phyloP scores from a whole-genome alignment of 257 asterid genomes.

The Asclepias syriaca region DNA sequence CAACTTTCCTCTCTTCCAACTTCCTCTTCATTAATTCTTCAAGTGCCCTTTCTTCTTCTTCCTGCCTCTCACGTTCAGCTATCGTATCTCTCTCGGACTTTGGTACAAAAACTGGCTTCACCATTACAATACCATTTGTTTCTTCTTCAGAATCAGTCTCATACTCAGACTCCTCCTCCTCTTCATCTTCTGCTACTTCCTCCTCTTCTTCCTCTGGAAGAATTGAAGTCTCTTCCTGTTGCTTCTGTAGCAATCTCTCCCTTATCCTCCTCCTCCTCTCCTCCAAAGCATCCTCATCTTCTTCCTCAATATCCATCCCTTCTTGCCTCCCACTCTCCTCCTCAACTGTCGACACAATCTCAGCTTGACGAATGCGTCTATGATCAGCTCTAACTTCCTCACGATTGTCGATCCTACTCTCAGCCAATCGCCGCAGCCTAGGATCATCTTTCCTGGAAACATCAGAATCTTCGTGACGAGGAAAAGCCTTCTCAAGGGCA shows the following conservation, averaged over 20 bases:
- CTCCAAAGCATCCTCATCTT: slow-evolving; percentile 80
- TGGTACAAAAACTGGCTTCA: slow-evolving; percentile 76
- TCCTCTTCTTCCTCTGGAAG: slow-evolving; percentile 80
- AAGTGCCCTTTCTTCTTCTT: slow-evolving; percentile 78
- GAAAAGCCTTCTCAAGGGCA: slow-evolving; percentile 63
- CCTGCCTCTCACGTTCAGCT: slow-evolving; percentile 84
- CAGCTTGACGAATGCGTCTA: slow-evolving; percentile 88
- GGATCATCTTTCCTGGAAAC: slow-evolving; percentile 57
- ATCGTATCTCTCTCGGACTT: slow-evolving; percentile 78
- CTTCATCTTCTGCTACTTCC: slow-evolving; percentile 55
- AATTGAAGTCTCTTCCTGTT: slow-evolving; percentile 69
- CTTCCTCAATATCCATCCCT: slow-evolving; percentile 62
- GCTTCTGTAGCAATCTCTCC: slow-evolving; percentile 56
- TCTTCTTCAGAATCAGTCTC: slow-evolving; percentile 91
- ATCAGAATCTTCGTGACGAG: slow-evolving; percentile 39
- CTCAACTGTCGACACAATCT: slow-evolving; percentile 80
- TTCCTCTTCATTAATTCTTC: slow-evolving; percentile 68
- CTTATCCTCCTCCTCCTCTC: slow-evolving; percentile 57
- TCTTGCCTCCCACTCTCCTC: slow-evolving; percentile 68
- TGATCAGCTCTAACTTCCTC: slow-evolving; percentile 89
- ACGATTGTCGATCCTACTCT: slow-evolving; percentile 69
- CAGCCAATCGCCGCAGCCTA: slow-evolving; percentile 82
- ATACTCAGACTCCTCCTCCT: slow-evolving; percentile 64
- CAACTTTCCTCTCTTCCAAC: slow-evolving; percentile 70
- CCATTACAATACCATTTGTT: slow-evolving; percentile 55